Base-by-base conservation (phyloP, 1,284 basidiomycete genomes). In the Sanghuangporus weigelae region DNA sequence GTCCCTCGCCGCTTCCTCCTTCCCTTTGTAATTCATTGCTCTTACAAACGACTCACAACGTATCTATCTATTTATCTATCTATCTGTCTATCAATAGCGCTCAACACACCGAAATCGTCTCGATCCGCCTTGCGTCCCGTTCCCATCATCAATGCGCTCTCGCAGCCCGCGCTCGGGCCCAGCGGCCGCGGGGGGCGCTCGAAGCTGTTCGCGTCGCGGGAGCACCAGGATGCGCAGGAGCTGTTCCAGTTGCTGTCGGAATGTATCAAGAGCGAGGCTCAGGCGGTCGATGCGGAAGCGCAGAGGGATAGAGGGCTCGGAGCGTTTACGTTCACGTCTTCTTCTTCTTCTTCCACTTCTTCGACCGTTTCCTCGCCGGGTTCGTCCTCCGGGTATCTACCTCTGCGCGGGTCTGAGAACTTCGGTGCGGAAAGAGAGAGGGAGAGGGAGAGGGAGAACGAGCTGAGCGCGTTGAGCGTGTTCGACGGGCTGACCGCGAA, bases 181-280 rank as follows among this genome's bases (percentile, higher is more conserved):
- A n/a, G 44, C 21, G 44, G 26, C 26, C 3, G 26, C 26, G 26
- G 26, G 26, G 84, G 81, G 50, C 78, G 81, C 48, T 84, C 80
- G 64, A 81, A 88, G 0, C 80, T 96, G 6, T 87, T 96, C 71
- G 84, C 84, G 64, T 93, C 92, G 1, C 85, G 92, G 14, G 92
- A 96, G 71, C 95, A 97, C 73, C 95, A 97, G 76, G 95, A 97
- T 73, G 95, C 95, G 2, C 95, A 97, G 71, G 95, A 97, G 72
- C 81, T 97, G n/a, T 96, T 96, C 75, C 87, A 95, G 69, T 85
- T 96, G 42, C 78, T 97, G 21, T 90, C 93, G 0, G 93, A 95
- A 72, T 91, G 87, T 53, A 81, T 96, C 68, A 93, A 93, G 74
- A 86, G 86, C 64, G 95, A 97, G 74, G 81, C 86, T 6, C 72